Evolutionary conservation across 495 filamentous ascomycete genomes (phyloP).

Genomic region (Lasiosphaeris hirsuta): DNA sequence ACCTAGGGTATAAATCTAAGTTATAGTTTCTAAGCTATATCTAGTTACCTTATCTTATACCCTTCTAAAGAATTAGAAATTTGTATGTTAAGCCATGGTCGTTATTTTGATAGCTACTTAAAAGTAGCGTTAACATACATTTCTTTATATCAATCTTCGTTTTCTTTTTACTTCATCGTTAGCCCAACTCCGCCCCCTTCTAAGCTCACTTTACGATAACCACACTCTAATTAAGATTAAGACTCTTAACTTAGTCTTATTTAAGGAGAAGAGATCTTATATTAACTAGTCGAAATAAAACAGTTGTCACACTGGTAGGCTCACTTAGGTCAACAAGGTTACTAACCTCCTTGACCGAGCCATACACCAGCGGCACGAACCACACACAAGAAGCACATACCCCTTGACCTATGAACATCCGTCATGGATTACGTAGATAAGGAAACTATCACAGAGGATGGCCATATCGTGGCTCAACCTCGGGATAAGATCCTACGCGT

Average conservation of each 20-base stretch:
- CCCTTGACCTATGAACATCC: too few species aligned
- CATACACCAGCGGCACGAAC: too few species aligned
- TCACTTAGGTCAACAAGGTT: too few species aligned
- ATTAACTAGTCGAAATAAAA: background rate
- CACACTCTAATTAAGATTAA: background rate
- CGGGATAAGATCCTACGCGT: too few species aligned
- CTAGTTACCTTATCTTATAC: slow-evolving; percentile 18
- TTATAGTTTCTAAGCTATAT: slow-evolving; percentile 4
- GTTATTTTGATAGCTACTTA: background rate
- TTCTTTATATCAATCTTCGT: background rate
- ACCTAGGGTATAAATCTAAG: background rate
- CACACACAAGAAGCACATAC: too few species aligned
- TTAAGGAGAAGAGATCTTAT: background rate
- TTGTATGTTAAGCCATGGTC: background rate
- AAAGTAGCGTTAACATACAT: background rate
- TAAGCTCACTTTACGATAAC: background rate
- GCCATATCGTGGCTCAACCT: too few species aligned
- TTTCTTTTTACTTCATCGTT: background rate
- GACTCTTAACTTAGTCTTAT: background rate
- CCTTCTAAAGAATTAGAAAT: slow-evolving; percentile 1
- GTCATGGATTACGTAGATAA: too few species aligned
- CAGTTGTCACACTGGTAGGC: too few species aligned
- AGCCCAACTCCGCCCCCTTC: background rate
- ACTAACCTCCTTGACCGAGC: too few species aligned
- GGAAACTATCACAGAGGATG: too few species aligned